A percentile compares a stretch with the other conserved stretches of the same genome.
Evolutionary conservation across 768 basidiomycete genomes (phyloP).

Genomic region (Macrolepiota fuliginosa): DNA sequence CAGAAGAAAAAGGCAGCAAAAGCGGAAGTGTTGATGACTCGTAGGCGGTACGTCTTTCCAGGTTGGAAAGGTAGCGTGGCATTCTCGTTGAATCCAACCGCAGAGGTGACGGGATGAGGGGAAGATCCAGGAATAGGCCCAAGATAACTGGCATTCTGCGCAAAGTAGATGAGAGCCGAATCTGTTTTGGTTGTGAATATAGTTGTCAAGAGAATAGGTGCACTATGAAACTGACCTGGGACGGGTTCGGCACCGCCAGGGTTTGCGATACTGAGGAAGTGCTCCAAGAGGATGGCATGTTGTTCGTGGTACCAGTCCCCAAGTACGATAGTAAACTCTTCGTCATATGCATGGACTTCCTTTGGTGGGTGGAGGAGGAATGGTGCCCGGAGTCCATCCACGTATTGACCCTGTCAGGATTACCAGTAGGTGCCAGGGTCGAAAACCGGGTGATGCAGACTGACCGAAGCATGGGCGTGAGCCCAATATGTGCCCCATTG

Average conservation of each 20-base stretch:
- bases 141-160: conserved; percentile 71
- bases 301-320: conserved; percentile 93
- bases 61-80: conserved; percentile 80
- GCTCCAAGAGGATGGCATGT: conserved; percentile 56
- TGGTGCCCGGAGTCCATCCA: conserved; percentile 90
- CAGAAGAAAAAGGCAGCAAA: conserved; percentile 80
- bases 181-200: conserved; percentile 38
- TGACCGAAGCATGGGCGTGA: conserved; percentile 61
- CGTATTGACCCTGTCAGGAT: conserved; percentile 71
- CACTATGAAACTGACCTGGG: conserved; percentile 50
- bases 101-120: conserved; percentile 46
- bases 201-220: background rate
- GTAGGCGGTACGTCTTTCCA: conserved; percentile 88
- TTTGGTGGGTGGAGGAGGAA: conserved; percentile 69
- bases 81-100: conserved; percentile 84
- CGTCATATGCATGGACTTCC: conserved; percentile 78
- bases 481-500: conserved; percentile 86
- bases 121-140: conserved; percentile 52
- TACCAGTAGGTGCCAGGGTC: background rate
- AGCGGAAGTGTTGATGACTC: conserved; percentile 81
- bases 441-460: conserved; percentile 16
- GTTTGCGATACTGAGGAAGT: conserved; percentile 71
- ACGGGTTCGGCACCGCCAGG: conserved; percentile 88
- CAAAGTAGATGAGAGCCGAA: conserved; percentile 80
- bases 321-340: conserved; percentile 83